Evolutionary conservation across 2,329 filamentous ascomycete genomes (phyloP).

Genomic region (Dothiorella sarmentorum): DNA sequence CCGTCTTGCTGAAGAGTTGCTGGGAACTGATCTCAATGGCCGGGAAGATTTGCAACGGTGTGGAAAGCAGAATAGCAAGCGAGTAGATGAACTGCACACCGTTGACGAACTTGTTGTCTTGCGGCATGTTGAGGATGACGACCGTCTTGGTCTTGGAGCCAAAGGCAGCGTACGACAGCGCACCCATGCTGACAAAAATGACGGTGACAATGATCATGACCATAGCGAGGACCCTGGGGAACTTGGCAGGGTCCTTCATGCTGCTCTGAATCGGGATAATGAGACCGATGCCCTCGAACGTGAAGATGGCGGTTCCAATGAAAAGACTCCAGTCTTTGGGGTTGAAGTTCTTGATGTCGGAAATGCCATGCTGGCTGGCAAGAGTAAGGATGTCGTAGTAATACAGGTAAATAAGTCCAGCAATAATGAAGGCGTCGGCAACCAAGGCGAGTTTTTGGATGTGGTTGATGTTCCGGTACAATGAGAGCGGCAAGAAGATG

Average conservation of each 20-base stretch:
- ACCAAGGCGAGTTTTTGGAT: slow-evolving; percentile 91
- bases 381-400: slow-evolving; percentile 92
- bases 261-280: slow-evolving; percentile 98
- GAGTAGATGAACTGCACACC: slow-evolving; percentile 95
- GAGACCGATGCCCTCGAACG: slow-evolving; percentile 94
- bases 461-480: slow-evolving; percentile 95
- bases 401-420: slow-evolving; percentile 89
- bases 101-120: slow-evolving; percentile 94
- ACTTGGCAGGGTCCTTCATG: slow-evolving; percentile 88
- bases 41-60: slow-evolving; percentile 93
- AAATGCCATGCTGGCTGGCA: slow-evolving; percentile 64
- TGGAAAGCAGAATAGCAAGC: slow-evolving; percentile 93
- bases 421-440: slow-evolving; percentile 89
- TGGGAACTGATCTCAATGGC: slow-evolving; percentile 96
- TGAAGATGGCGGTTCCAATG: slow-evolving; percentile 98
- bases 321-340: slow-evolving; percentile 90
- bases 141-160: slow-evolving; percentile 95
- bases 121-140: slow-evolving; percentile 90
- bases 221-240: slow-evolving; percentile 78
- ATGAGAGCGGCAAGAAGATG: slow-evolving; percentile 88
- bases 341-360: slow-evolving; percentile 91
- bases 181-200: slow-evolving; percentile 86
- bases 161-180: slow-evolving; percentile 92
- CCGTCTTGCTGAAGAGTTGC: slow-evolving; percentile 85
- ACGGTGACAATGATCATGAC: slow-evolving; percentile 92